A percentile compares a stretch with the other conserved stretches of the same genome.
These are phyloP conservation scores for Suhomyces terraborum DNA, from an alignment of 1,139 yeast species.

Conservation along the genomic window DNA sequence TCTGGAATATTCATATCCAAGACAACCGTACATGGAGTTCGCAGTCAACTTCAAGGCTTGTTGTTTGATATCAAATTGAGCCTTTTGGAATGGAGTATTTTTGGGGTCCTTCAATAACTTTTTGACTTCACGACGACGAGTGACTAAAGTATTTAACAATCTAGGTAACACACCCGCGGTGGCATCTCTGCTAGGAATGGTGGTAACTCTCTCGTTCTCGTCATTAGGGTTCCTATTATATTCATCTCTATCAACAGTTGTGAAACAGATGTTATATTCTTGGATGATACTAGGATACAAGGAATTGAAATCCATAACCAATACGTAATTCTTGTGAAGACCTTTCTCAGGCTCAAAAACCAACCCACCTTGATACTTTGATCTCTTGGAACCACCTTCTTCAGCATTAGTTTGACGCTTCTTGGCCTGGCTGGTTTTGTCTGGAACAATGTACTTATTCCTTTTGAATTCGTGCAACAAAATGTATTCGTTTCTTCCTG, in stretches of 20 bases:
- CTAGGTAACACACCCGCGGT: conserved; percentile 84
- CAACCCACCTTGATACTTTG: conserved; percentile 92
- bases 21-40: conserved; percentile 98
- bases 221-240: conserved; percentile 49
- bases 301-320: conserved; percentile 98
- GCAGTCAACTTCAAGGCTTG: conserved; percentile 96
- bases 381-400: conserved; percentile 62
- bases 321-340: conserved; percentile 79
- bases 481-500: conserved; percentile 94
- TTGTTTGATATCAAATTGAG: conserved; percentile 92
- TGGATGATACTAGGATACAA: conserved; percentile 97
- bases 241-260: conserved; percentile 80
- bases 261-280: conserved; percentile 95
- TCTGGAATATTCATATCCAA: conserved; percentile 88
- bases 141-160: conserved; percentile 78
- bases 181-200: conserved; percentile 63
- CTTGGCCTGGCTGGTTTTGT: conserved; percentile 57
- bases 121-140: conserved; percentile 92
- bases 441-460: conserved; percentile 85
- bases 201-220: conserved; percentile 69
- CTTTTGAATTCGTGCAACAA: conserved; percentile 87
- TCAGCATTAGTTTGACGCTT: conserved; percentile 44
- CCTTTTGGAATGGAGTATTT: conserved; percentile 60
- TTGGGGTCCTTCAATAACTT: conserved; percentile 76
- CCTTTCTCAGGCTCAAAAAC: conserved; percentile 98